Evolutionary conservation across 2,329 filamentous ascomycete genomes (phyloP).

Genomic region (Fusarium falciforme): DNA sequence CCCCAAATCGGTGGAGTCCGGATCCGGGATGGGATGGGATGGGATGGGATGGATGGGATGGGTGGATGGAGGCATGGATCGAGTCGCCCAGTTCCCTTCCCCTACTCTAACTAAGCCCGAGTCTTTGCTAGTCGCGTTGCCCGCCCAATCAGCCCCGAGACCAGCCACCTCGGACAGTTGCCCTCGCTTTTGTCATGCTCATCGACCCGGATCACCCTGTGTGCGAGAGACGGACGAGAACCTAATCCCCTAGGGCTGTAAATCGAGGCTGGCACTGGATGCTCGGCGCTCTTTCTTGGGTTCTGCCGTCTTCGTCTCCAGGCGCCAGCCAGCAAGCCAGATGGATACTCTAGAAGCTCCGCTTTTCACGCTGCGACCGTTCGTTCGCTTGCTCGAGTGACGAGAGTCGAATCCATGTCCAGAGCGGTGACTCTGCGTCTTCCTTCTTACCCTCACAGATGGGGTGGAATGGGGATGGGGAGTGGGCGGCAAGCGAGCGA

Average conservation of each 20-base stretch:
- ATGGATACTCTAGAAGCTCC: slow-evolving; percentile 14
- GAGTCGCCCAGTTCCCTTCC: slow-evolving; percentile 39
- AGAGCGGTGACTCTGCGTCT: slow-evolving; percentile 28
- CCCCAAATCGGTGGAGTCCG: slow-evolving; percentile 50
- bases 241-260: slow-evolving; percentile 31
- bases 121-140: slow-evolving; percentile 42
- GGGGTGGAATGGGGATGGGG: slow-evolving; percentile 9
- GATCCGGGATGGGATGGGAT: slow-evolving; percentile 39
- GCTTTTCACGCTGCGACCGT: slow-evolving; percentile 34
- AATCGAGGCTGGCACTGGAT: slow-evolving; percentile 32
- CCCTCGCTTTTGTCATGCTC: slow-evolving; percentile 37
- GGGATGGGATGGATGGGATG: slow-evolving; percentile 32
- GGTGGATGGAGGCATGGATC: slow-evolving; percentile 42
- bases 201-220: slow-evolving; percentile 30
- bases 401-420: background rate
- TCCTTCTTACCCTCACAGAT: background rate
- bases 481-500: slow-evolving; percentile 17
- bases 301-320: slow-evolving; percentile 14
- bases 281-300: background rate
- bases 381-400: background rate
- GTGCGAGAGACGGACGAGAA: slow-evolving; percentile 27
- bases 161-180: slow-evolving; percentile 40
- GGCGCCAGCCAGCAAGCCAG: slow-evolving; percentile 21
- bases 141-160: slow-evolving; percentile 39
- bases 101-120: slow-evolving; percentile 39